phyloP scores from a whole-genome alignment of 495 filamentous ascomycete species.

The Trichoderma reesei region DNA sequence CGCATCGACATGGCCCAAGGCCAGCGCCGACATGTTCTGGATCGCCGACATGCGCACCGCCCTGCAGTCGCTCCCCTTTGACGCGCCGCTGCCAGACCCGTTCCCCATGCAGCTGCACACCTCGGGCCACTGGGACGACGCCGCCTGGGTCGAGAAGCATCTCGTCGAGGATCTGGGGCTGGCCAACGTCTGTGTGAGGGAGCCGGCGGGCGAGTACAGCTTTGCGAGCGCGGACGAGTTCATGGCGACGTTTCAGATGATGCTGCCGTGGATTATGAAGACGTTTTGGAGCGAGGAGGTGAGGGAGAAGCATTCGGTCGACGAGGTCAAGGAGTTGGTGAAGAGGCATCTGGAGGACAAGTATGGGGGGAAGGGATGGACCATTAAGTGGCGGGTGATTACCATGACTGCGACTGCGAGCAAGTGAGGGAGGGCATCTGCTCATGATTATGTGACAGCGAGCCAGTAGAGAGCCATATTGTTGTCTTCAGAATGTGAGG shows the following conservation, averaged over 20 bases:
- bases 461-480: background rate
- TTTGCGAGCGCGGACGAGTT: constrained; percentile 25
- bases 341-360: constrained; percentile 27
- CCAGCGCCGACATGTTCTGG: constrained; percentile 20
- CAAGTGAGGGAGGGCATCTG: background rate
- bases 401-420: background rate
- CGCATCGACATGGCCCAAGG: constrained; percentile 29
- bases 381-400: background rate
- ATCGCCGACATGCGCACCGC: constrained; percentile 21
- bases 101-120: constrained; percentile 23
- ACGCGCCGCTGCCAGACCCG: constrained; percentile 23
- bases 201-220: constrained; percentile 18
- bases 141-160: constrained; percentile 26
- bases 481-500: background rate
- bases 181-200: constrained; percentile 24
- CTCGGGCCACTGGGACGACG: constrained; percentile 26
- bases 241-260: constrained; percentile 23
- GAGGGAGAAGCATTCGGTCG: constrained; percentile 21
- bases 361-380: constrained; percentile 26
- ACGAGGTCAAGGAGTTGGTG: constrained; percentile 24
- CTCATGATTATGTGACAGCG: no score
- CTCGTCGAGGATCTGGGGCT: constrained; percentile 25
- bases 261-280: constrained; percentile 28
- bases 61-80: constrained; percentile 29
- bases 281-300: constrained; percentile 30